A percentile compares a stretch with the other conserved stretches of the same genome.
Evolutionary conservation across 371 early-diverging fungal species (phyloP).

Genomic region (Haplosporangium sp.): DNA sequence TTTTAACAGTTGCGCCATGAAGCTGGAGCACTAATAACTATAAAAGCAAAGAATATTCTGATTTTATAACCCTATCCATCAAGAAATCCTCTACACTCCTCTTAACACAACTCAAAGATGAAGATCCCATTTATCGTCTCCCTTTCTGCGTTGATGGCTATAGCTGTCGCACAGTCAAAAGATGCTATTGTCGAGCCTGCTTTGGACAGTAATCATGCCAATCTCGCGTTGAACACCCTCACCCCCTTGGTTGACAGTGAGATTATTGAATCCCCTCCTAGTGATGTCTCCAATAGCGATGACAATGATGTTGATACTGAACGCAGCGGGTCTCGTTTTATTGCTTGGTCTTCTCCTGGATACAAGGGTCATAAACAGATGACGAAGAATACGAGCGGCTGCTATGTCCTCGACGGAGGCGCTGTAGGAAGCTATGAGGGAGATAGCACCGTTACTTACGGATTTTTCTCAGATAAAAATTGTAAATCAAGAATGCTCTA

Average conservation of each 20-base stretch:
- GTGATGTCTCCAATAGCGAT: background rate
- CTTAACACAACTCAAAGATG: slow-evolving; percentile 3
- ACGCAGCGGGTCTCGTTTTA: slow-evolving; percentile 5
- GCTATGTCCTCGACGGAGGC: slow-evolving; percentile 41
- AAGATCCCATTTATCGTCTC: slow-evolving; percentile 27
- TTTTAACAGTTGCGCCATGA: background rate
- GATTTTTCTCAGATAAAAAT: slow-evolving; percentile 19
- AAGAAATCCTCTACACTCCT: background rate
- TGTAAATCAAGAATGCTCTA: slow-evolving; percentile 15
- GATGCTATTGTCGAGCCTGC: slow-evolving; percentile 1
- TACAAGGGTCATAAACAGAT: slow-evolving; percentile 39
- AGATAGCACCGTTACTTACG: slow-evolving; percentile 6
- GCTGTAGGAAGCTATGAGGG: slow-evolving; percentile 44
- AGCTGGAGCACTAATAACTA: background rate
- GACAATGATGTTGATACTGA: background rate
- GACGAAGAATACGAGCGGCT: slow-evolving; percentile 24
- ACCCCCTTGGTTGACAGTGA: background rate
- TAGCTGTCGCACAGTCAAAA: slow-evolving; percentile 11
- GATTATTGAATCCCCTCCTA: background rate
- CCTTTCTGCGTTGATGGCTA: slow-evolving; percentile 19
- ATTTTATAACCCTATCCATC: background rate
- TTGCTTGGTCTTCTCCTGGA: slow-evolving; percentile 40
- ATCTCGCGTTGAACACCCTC: background rate
- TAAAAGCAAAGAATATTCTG: background rate
- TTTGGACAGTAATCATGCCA: background rate